Evolutionary conservation across 768 basidiomycete genomes (phyloP), one percentile per base, ranked within the genome.

Genomic region (Trametes sanguinea): DNA sequence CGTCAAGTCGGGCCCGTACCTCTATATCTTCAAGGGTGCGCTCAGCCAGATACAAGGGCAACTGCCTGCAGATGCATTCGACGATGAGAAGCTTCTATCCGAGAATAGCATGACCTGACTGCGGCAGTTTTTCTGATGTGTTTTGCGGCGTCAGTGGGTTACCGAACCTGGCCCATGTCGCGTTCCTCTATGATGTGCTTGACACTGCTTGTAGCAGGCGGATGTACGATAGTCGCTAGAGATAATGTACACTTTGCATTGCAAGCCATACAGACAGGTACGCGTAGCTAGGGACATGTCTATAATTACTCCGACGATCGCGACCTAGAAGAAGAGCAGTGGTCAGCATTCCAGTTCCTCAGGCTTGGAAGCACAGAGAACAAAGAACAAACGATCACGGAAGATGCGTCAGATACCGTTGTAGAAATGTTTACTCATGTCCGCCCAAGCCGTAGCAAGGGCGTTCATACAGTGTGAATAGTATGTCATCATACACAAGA

Each of bases 1-100:
- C 37, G 79, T 81, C 45, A 93, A 91, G 74, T 84, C 85, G 2
- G 88, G 84, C 2, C 85, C 90, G 1, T 95, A 86, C 73, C 68
- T 95, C 40, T 96, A 95, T 72, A 84, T 95, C 57, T 67, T 92
- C 51, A 79, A 84, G 48, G 94, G 94, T 4, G 88, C 92, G 16
- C 80, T 96, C 60, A 93, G 91, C n/a, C 90, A 90, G 69, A 77
- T 89, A 66, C 94, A 96, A 78, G 94, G 94, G 37, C 88, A 94
- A 69, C 76, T 94, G 35, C 94, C 94, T 9, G 75, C 81, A 48
- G 92, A 92, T 65, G 94, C 94, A 6, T 93, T 95, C 69, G 86
- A 89, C 52, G 80, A 83, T 43, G 82, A 82, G 63, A 70, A 75
- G 22, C 52, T 56, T 39, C 52, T 59, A 29, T 53, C 52, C n/a